A percentile compares a stretch with the other conserved stretches of the same genome.
These are phyloP conservation scores for Phyllostachys edulis DNA, from an alignment of 176 grass and related monocot species.

Conservation along the genomic window DNA sequence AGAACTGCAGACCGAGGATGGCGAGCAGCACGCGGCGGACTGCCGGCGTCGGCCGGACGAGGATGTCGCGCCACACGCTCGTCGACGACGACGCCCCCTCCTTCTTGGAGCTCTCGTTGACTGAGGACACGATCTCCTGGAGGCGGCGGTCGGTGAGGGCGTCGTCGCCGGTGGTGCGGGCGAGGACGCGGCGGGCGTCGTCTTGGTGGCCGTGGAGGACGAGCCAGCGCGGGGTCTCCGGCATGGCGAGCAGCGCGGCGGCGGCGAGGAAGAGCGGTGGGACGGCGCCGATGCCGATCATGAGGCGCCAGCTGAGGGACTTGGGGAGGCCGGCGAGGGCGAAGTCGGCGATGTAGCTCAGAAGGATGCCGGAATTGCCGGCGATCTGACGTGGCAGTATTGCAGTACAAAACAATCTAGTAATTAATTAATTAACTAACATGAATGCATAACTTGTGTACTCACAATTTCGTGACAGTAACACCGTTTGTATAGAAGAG, in stretches of 20 bases:
- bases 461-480: background rate
- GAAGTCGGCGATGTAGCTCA: conserved; percentile 70
- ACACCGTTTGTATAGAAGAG: no score
- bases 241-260: conserved; percentile 46
- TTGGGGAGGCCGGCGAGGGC: conserved; percentile 39
- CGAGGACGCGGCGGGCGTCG: conserved; percentile 40
- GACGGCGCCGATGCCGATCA: conserved; percentile 58
- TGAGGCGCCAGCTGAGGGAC: conserved; percentile 59
- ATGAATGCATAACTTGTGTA: background rate
- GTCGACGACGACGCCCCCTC: background rate
- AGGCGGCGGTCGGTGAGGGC: conserved; percentile 40
- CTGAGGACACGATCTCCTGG: conserved; percentile 31
- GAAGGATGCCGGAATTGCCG: conserved; percentile 59
- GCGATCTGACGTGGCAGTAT: conserved; percentile 38
- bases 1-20: conserved; percentile 58
- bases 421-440: background rate
- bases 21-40: conserved; percentile 46
- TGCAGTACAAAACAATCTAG: background rate
- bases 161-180: conserved; percentile 31
- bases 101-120: conserved; percentile 3
- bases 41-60: conserved; percentile 36
- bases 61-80: conserved; percentile 49
- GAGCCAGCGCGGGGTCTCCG: conserved; percentile 75
- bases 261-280: conserved; percentile 55
- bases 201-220: conserved; percentile 52